Percentiles rank a stretch among this genome's conserved stretches.
These are phyloP conservation scores for Paraphoma chrysanthemicola DNA, from an alignment of 2,329 filamentous ascomycete genomes.

Conservation along the genomic window DNA sequence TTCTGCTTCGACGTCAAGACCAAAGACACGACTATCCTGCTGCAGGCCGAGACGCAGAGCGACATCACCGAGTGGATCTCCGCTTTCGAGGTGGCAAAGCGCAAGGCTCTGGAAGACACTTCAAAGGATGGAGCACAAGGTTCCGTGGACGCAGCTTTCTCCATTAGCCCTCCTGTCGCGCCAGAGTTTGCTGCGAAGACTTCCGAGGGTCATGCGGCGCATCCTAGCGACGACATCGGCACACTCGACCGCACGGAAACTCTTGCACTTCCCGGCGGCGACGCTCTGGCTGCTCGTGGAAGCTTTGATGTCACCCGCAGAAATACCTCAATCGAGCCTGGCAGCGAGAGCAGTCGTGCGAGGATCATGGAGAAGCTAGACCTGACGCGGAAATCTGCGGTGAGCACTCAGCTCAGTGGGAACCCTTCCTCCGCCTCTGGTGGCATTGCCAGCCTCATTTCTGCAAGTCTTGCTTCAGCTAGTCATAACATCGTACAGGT, in stretches of 20 bases:
- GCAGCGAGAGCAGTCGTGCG: constrained; percentile 75
- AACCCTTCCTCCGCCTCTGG: constrained; percentile 57
- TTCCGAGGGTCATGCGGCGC: constrained; percentile 68
- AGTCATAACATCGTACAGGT: constrained; percentile 81
- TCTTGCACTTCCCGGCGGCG: constrained; percentile 69
- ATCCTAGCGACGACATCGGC: constrained; percentile 61
- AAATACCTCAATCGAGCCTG: constrained; percentile 61
- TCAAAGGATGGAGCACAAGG: constrained; percentile 58
- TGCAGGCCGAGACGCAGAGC: constrained; percentile 90
- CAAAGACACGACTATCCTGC: constrained; percentile 85
- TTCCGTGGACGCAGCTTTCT: constrained; percentile 77
- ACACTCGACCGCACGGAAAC: constrained; percentile 68
- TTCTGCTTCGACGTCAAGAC: constrained; percentile 99
- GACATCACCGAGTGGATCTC: constrained; percentile 96
- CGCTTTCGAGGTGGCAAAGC: constrained; percentile 92
- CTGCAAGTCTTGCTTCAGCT: constrained; percentile 74
- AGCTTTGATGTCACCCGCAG: constrained; percentile 75
- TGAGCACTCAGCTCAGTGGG: constrained; percentile 55
- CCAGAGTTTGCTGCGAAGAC: constrained; percentile 89
- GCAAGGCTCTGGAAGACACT: constrained; percentile 82
- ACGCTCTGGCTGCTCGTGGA: constrained; percentile 62
- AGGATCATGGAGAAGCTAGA: constrained; percentile 94
- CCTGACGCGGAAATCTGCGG: constrained; percentile 79
- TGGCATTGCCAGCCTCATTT: constrained; percentile 85
- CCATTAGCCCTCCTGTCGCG: constrained; percentile 85